A percentile compares a stretch with the other conserved stretches of the same genome.
Evolutionary conservation across 2,329 filamentous ascomycete species (phyloP).

Genomic region (Penicillium olsonii): DNA sequence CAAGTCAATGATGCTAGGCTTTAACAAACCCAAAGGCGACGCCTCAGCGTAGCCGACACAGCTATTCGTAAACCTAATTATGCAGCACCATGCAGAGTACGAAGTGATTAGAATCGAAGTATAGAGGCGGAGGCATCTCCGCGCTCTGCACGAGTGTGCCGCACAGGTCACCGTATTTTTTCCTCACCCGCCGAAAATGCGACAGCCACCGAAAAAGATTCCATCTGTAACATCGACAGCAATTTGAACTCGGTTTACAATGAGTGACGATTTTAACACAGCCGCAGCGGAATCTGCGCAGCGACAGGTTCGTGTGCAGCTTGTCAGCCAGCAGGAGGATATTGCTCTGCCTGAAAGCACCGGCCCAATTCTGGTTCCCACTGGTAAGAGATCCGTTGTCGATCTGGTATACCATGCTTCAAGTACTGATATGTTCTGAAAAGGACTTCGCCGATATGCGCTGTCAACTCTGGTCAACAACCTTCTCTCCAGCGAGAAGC

Average conservation of each 20-base stretch:
- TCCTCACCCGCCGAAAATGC: slow-evolving; percentile 33
- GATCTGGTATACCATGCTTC: not conserved
- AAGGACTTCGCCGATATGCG: slow-evolving; percentile 58
- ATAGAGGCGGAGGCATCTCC: slow-evolving; percentile 29
- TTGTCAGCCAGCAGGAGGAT: slow-evolving; percentile 55
- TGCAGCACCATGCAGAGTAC: not conserved
- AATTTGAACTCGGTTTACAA: slow-evolving; percentile 16
- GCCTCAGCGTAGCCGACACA: not conserved
- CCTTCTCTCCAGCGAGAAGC: slow-evolving; percentile 57
- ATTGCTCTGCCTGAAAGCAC: slow-evolving; percentile 56
- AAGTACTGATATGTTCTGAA: slow-evolving; percentile 14
- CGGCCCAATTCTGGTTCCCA: slow-evolving; percentile 60
- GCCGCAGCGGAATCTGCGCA: slow-evolving; percentile 31
- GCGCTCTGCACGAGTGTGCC: slow-evolving; percentile 42
- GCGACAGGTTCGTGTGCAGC: slow-evolving; percentile 56
- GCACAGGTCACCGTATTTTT: slow-evolving; percentile 45
- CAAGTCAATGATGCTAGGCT: too few relatives aligned
- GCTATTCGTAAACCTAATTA: not conserved
- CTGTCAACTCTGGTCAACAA: slow-evolving; percentile 66
- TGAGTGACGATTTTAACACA: slow-evolving; percentile 27
- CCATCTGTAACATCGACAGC: slow-evolving; percentile 16
- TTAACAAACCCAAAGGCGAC: too few relatives aligned
- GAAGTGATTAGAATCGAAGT: not conserved
- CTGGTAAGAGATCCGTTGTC: slow-evolving; percentile 44
- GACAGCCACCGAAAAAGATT: slow-evolving; percentile 24